phyloP scores from a whole-genome alignment of 2,329 filamentous ascomycete species.

The Sclerotinia sclerotiorum region DNA sequence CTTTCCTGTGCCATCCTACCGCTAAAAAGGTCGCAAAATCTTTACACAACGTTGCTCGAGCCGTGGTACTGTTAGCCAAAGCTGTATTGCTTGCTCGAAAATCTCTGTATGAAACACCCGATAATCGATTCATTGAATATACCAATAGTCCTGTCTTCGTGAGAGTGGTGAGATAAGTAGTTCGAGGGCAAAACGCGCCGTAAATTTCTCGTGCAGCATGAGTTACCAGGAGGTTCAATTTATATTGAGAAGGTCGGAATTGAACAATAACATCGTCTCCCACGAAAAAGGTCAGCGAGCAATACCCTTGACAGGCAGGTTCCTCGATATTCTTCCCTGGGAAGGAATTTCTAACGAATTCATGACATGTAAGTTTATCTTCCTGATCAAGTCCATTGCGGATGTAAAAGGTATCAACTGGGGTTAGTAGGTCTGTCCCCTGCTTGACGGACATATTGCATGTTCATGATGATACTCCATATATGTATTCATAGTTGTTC shows the following conservation, averaged over 20 bases:
- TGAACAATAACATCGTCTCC: conserved; percentile 47
- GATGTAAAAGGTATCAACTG: conserved; percentile 34
- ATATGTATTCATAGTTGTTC: neutral
- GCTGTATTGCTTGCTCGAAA: conserved; percentile 35
- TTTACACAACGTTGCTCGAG: conserved; percentile 42
- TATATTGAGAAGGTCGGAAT: conserved; percentile 49
- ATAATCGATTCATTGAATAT: conserved; percentile 47
- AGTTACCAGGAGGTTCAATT: conserved; percentile 45
- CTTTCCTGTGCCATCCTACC: conserved; percentile 41
- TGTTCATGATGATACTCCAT: conserved; percentile 13
- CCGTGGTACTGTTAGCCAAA: conserved; percentile 15
- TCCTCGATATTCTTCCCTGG: conserved; percentile 39
- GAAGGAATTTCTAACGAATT: conserved; percentile 41
- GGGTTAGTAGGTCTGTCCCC: neutral
- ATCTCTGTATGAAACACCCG: conserved; percentile 43
- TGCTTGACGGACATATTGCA: conserved; percentile 18
- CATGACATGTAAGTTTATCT: conserved; percentile 37
- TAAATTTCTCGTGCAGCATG: conserved; percentile 45
- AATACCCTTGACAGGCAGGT: conserved; percentile 50
- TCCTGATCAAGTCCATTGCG: conserved; percentile 32
- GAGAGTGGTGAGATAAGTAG: conserved; percentile 43
- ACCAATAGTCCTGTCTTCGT: conserved; percentile 36
- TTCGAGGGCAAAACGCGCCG: conserved; percentile 46
- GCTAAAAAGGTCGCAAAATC: conserved; percentile 48
- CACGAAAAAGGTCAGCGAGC: conserved; percentile 51